phyloP scores from a whole-genome alignment of 305 asterid species.

The Fraxinus baroniana region DNA sequence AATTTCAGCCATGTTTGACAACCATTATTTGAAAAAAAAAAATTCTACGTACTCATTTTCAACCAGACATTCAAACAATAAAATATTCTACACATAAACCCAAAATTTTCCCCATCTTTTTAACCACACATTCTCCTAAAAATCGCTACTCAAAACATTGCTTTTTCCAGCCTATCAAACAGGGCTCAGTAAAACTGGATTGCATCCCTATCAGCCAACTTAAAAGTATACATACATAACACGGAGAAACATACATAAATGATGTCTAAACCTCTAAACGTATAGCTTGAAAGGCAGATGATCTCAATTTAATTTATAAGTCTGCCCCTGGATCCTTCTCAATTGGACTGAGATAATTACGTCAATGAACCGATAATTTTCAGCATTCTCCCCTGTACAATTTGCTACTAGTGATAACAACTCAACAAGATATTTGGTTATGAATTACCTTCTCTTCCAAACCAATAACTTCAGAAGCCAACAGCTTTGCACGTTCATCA shows the following conservation, averaged over 20 bases:
- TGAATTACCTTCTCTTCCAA: slow-evolving; percentile 77
- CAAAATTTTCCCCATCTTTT: neutral
- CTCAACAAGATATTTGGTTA: neutral
- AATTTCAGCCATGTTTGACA: neutral
- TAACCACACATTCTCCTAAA: neutral
- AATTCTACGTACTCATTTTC: neutral
- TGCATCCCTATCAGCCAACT: neutral
- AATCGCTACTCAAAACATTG: neutral
- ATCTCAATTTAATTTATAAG: neutral
- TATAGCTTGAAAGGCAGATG: neutral
- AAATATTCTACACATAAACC: neutral
- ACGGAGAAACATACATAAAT: neutral
- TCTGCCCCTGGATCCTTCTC: neutral
- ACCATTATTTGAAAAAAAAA: neutral
- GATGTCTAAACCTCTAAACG: neutral
- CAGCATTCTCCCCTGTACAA: neutral
- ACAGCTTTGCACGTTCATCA: slow-evolving; percentile 89
- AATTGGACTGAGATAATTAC: neutral
- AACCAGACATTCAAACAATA: neutral
- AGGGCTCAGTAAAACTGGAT: neutral
- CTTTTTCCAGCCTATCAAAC: neutral
- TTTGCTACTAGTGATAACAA: neutral
- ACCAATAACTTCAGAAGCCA: slow-evolving; percentile 96
- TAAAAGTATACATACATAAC: neutral
- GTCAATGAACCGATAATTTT: neutral